phyloP scores from a whole-genome alignment of 345 rosid genomes.

The Erysimum cheiranthoides region DNA sequence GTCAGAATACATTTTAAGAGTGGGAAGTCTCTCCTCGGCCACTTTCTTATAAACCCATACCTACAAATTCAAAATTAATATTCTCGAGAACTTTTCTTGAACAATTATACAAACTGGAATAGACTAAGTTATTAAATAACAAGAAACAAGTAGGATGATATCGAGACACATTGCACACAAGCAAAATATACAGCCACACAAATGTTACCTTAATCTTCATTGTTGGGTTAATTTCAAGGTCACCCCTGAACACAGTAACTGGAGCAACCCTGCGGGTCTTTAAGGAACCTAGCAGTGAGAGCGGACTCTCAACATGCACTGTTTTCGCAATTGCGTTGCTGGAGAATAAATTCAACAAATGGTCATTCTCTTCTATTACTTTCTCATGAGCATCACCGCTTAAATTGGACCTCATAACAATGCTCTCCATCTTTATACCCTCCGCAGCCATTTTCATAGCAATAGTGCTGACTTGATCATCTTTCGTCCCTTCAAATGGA shows the following conservation, averaged over 20 bases:
- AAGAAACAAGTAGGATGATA: not conserved
- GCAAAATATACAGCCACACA: conserved; percentile 7
- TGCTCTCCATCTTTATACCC: conserved; percentile 76
- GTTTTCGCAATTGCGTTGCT: conserved; percentile 59
- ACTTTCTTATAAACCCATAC: conserved; percentile 98
- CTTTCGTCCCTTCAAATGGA: conserved; percentile 78
- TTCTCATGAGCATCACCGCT: conserved; percentile 47
- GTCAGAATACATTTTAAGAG: conserved; percentile 81
- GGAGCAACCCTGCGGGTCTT: conserved; percentile 77
- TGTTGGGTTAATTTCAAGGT: conserved; percentile 71
- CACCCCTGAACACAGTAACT: conserved; percentile 85
- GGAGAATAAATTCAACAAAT: conserved; percentile 68
- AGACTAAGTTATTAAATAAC: not conserved
- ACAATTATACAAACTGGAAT: not conserved
- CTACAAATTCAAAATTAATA: conserved; percentile 45
- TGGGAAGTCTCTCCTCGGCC: conserved; percentile 88
- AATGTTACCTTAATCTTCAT: conserved; percentile 79
- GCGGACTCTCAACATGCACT: conserved; percentile 69
- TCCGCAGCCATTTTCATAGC: conserved; percentile 66
- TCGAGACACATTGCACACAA: conserved; percentile 4
- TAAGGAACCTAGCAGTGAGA: conserved; percentile 78
- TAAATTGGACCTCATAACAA: conserved; percentile 60
- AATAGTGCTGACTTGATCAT: conserved; percentile 76
- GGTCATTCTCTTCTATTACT: conserved; percentile 73
- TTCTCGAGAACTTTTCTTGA: not conserved